Percentiles rank a stretch among this genome's conserved stretches.
These are phyloP conservation scores for Aotearoamyces nothofagi DNA, from an alignment of 2,329 filamentous ascomycete genomes.

Conservation along the genomic window DNA sequence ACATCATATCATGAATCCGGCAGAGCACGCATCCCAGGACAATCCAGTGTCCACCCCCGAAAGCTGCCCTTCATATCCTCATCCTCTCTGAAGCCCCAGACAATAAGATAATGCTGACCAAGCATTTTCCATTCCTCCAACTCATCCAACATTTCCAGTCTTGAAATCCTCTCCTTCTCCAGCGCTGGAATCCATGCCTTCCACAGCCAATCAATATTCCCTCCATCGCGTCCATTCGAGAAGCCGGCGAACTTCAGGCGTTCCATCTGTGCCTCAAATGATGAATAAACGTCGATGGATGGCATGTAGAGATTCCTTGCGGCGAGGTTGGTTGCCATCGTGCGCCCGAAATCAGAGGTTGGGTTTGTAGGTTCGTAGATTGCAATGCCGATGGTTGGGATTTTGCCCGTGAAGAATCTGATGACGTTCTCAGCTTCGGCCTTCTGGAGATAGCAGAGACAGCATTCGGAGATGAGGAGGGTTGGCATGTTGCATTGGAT, in stretches of 20 bases:
- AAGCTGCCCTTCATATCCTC: conserved; percentile 1
- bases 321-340: conserved; percentile 84
- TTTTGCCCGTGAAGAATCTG: conserved; percentile 41
- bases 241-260: conserved; percentile 58
- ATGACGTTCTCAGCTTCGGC: conserved; percentile 48
- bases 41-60: neutral
- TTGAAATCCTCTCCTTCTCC: conserved; percentile 69
- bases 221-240: conserved; percentile 34
- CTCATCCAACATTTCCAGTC: conserved; percentile 80
- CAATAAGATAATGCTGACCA: conserved; percentile 76
- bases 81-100: conserved; percentile 58
- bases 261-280: conserved; percentile 49
- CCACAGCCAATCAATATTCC: conserved; percentile 58
- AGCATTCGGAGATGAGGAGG: conserved; percentile 85
- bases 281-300: conserved; percentile 59
- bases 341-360: conserved; percentile 72
- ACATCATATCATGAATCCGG: too few species aligned
- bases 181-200: conserved; percentile 50
- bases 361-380: conserved; percentile 85
- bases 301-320: conserved; percentile 72
- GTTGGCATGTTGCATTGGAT: conserved; percentile 52
- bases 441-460: conserved; percentile 72
- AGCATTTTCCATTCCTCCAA: conserved; percentile 87
- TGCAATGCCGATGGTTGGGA: conserved; percentile 39
- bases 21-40: too few species aligned